These are phyloP conservation scores for Hirschfeldia incana DNA, from an alignment of 345 rosid genomes.

Conservation along the genomic window DNA sequence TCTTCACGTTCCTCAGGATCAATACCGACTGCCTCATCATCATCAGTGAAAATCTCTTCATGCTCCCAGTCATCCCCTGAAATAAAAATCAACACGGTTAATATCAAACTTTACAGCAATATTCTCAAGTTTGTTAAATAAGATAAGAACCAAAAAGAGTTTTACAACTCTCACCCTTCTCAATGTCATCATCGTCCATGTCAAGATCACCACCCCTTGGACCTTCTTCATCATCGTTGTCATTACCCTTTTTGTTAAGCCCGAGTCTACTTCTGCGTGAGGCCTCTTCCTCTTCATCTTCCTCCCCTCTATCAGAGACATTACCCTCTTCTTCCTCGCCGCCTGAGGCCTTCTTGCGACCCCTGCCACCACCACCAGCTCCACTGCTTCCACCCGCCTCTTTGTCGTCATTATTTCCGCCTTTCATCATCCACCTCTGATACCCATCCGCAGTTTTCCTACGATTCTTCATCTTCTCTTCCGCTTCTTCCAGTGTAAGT, in stretches of 20 bases:
- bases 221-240: slow-evolving; percentile 92
- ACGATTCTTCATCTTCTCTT: slow-evolving; percentile 95
- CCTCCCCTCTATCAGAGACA: slow-evolving; percentile 83
- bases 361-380: slow-evolving; percentile 56
- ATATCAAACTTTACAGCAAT: neutral
- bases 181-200: slow-evolving; percentile 91
- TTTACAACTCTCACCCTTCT: slow-evolving; percentile 64
- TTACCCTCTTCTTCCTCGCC: slow-evolving; percentile 87
- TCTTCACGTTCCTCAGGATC: slow-evolving; percentile 95
- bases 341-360: slow-evolving; percentile 67
- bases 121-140: neutral
- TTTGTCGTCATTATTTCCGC: slow-evolving; percentile 83
- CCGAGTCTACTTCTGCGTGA: slow-evolving; percentile 88
- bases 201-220: slow-evolving; percentile 92
- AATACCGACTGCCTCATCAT: slow-evolving; percentile 95
- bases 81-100: neutral
- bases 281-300: slow-evolving; percentile 92
- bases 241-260: slow-evolving; percentile 58
- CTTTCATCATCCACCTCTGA: slow-evolving; percentile 99
- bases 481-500: slow-evolving; percentile 97
- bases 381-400: slow-evolving; percentile 45
- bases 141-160: neutral
- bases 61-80: slow-evolving; percentile 99
- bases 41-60: slow-evolving; percentile 97
- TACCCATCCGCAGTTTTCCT: slow-evolving; percentile 98